These are phyloP conservation scores for Trichophyton equinum DNA, from an alignment of 2,329 filamentous ascomycete genomes.

Conservation along the genomic window DNA sequence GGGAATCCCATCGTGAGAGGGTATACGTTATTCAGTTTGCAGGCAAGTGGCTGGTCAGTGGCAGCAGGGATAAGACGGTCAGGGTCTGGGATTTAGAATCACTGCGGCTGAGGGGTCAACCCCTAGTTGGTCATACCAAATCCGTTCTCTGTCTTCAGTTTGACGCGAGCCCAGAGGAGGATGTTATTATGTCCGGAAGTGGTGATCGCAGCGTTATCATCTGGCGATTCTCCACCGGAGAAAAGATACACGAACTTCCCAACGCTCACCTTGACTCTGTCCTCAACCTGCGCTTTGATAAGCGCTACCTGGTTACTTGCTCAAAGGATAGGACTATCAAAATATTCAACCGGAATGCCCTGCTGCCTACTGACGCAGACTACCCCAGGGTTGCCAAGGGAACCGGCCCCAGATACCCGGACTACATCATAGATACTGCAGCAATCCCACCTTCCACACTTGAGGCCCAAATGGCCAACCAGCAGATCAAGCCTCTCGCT, in stretches of 20 bases:
- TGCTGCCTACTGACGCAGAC: slow-evolving; percentile 39
- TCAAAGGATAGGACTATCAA: slow-evolving; percentile 97
- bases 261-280: slow-evolving; percentile 82
- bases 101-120: slow-evolving; percentile 59
- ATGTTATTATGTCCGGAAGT: slow-evolving; percentile 88
- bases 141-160: slow-evolving; percentile 94
- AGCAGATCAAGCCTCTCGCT: slow-evolving; percentile 35
- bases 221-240: slow-evolving; percentile 85
- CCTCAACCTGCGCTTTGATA: slow-evolving; percentile 83
- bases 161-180: slow-evolving; percentile 73
- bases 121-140: slow-evolving; percentile 63
- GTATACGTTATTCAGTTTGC: slow-evolving; percentile 92
- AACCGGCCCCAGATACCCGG: slow-evolving; percentile 36
- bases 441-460: slow-evolving; percentile 29
- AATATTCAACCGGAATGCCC: slow-evolving; percentile 69
- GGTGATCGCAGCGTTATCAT: slow-evolving; percentile 84
- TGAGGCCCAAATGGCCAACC: slow-evolving; percentile 33
- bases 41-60: slow-evolving; percentile 75
- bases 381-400: slow-evolving; percentile 34
- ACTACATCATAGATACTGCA: slow-evolving; percentile 43
- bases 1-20: slow-evolving; percentile 81
- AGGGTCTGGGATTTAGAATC: slow-evolving; percentile 84
- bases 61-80: slow-evolving; percentile 77
- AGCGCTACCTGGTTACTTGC: slow-evolving; percentile 83
- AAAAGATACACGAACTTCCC: slow-evolving; percentile 62